Evolutionary conservation across 2,329 filamentous ascomycete genomes (phyloP), one percentile per base, ranked within the genome.

Genomic region (Blastomyces gilchristii): DNA sequence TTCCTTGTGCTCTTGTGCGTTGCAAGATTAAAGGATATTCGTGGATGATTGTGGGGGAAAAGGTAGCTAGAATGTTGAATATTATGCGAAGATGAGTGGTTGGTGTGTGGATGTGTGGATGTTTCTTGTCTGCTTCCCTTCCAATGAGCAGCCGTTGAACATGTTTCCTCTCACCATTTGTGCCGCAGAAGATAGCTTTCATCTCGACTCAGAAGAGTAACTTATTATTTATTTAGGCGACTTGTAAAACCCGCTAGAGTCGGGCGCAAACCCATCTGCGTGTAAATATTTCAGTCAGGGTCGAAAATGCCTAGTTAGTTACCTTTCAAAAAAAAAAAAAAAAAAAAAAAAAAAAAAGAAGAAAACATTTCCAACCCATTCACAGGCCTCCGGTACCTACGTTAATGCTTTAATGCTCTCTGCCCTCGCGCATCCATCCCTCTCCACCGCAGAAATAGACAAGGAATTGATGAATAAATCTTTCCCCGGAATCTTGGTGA

Each of bases 1-100:
- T 54, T 11, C 18, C 18, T 18, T 16, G n/a, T 2, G 34, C 9
- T n/a, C 28, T n/a, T 54, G 52, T 34, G 22, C 14, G 3, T 31
- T 28, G 25, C 41, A 34, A 59, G 57, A 59, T 59, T 47, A 59
- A 37, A 59, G 54, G 34, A 57, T 41, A 5, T 41, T 37, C 31
- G 22, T 31, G 12, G 25, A 11, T n/a, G 18, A 9, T 5, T 12
- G 39, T 28, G 56, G 56, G 39, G 56, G 34, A 8, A 31, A 58
- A 58, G n/a, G 7, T 18, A 22, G 28, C 28, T 37, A n/a, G n/a
- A 34, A n/a, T 28, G 45, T 41, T 47, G 28, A 8, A n/a, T 54
- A n/a, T 37, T 52, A 14, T 31, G 14, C 11, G 22, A 28, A 14
- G 7, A 8, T 1, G 7, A 14, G 18, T 2, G n/a, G 22, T 22